Evolutionary conservation across 495 filamentous ascomycete species (phyloP), one percentile per base, ranked within the genome.

Genomic region (Lophium mytilinum): DNA sequence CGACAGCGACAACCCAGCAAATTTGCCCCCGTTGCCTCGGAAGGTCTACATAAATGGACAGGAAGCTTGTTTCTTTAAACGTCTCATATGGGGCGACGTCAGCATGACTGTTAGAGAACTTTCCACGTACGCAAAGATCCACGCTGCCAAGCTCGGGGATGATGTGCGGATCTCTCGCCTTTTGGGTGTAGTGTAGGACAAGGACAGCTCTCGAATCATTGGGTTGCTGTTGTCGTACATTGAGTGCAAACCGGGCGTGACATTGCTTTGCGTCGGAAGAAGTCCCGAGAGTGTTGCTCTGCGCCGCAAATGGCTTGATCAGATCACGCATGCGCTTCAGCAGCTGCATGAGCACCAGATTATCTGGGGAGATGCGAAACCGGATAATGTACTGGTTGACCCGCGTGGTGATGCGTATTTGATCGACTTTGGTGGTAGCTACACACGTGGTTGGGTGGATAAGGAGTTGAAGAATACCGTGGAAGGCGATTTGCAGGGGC

Each of bases 351-450:
- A 58, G 43, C 62, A 56, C 56, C 61, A 53, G 15, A 66, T 70
- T 14, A 53, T 66, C 37, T 70, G 68, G 68, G 68, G 68, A 46
- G 66, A 70, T 65, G 68, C 61, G 53, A 70, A 70, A 59, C 54
- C 66, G 40, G 53, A 59, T 37, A 70, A 70, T 56, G 68, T 68
- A 47, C 57, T 70, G 52, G 54, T 68, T 52, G 58, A 68, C 56
- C 53, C 58, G 47, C 51, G 59, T 36, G 61, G 62, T 53, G 58
- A 68, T 58, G 61, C 61, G 36, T 70, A 59, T 59, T 40, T 64
- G 57, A 53, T 68, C 60, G 66, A 66, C 61, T 68, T 68, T 64
- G 66, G 61, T n/a, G 61, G 66, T 50, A 56, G 66, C 51, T 68
- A 55, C 43, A 70, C 68, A 40, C 48, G 61, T 12, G 57, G 63